Evolutionary conservation across 2,329 filamentous ascomycete species (phyloP).

Genomic region (Claviceps cyperi): DNA sequence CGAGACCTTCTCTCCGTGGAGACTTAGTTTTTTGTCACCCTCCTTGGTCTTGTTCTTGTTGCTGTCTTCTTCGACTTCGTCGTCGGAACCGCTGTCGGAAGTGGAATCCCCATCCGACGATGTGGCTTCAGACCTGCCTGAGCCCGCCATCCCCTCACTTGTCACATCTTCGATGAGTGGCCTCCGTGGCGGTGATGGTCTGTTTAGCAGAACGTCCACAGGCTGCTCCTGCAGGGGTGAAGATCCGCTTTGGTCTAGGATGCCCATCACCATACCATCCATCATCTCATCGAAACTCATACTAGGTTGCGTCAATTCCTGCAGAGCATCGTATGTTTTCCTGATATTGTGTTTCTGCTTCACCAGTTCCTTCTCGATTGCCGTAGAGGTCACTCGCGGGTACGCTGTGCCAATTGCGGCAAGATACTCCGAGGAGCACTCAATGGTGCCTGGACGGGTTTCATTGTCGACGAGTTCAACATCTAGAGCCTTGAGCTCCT

Average conservation of each 20-base stretch:
- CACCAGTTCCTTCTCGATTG: conserved; percentile 22
- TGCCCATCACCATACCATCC: conserved; percentile 14
- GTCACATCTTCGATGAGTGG: conserved; percentile 16
- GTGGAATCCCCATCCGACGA: conserved; percentile 2
- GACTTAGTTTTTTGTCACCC: background rate
- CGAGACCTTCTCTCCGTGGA: background rate
- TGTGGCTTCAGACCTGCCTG: conserved; percentile 6
- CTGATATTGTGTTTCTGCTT: conserved; percentile 21
- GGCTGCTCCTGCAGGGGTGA: background rate
- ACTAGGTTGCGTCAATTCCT: conserved; percentile 17
- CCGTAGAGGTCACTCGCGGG: conserved; percentile 21
- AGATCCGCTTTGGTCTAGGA: conserved; percentile 1
- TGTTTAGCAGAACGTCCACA: background rate
- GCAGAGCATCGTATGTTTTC: conserved; percentile 23
- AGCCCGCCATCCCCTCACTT: conserved; percentile 1
- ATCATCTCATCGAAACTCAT: conserved; percentile 20
- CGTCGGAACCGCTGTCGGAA: background rate
- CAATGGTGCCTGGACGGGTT: conserved; percentile 5
- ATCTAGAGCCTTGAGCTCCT: conserved; percentile 2
- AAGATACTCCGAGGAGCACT: conserved; percentile 18
- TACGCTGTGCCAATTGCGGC: conserved; percentile 28
- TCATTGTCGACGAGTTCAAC: background rate
- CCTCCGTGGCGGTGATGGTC: conserved; percentile 3
- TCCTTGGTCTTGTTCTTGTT: background rate
- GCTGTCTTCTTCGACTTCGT: background rate